These are phyloP conservation scores for Amaranthus palmeri DNA, from an alignment of 148 eudicot genomes.

Conservation along the genomic window DNA sequence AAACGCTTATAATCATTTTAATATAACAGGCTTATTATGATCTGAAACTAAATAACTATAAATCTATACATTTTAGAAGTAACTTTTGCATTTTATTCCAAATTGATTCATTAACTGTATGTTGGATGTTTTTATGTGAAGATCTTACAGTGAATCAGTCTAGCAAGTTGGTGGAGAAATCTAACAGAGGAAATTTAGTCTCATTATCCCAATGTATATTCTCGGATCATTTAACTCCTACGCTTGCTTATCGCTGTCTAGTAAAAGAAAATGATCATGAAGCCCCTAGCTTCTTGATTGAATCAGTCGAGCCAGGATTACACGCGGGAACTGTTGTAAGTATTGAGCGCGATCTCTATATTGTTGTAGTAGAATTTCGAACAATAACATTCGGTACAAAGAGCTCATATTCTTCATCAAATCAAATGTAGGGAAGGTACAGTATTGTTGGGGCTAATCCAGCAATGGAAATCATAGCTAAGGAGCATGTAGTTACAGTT, in stretches of 20 bases:
- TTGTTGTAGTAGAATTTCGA: background rate
- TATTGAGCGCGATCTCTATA: background rate
- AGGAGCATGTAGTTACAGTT: slow-evolving; percentile 54
- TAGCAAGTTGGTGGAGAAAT: slow-evolving; percentile 43
- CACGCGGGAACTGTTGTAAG: slow-evolving; percentile 50
- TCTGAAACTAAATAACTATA: no score
- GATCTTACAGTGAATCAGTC: slow-evolving; percentile 21
- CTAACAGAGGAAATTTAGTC: slow-evolving; percentile 49
- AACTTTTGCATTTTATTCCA: no score
- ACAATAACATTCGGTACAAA: background rate
- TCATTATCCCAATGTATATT: slow-evolving; percentile 57
- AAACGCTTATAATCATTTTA: no score
- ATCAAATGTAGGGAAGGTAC: slow-evolving; percentile 58
- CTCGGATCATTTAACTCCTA: slow-evolving; percentile 73
- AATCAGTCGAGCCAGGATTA: slow-evolving; percentile 58
- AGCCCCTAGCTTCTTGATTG: slow-evolving; percentile 68
- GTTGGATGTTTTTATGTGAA: background rate
- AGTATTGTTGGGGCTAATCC: slow-evolving; percentile 85
- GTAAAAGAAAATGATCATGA: slow-evolving; percentile 63
- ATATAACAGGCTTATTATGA: no score
- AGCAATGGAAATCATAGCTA: slow-evolving; percentile 70
- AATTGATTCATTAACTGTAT: background rate
- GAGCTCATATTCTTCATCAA: background rate
- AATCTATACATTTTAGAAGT: no score
- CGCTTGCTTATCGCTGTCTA: slow-evolving; percentile 77